Conservation (phyloP, 176 grass and related monocot genomes). For the Urochloa ruziziensis region DNA sequence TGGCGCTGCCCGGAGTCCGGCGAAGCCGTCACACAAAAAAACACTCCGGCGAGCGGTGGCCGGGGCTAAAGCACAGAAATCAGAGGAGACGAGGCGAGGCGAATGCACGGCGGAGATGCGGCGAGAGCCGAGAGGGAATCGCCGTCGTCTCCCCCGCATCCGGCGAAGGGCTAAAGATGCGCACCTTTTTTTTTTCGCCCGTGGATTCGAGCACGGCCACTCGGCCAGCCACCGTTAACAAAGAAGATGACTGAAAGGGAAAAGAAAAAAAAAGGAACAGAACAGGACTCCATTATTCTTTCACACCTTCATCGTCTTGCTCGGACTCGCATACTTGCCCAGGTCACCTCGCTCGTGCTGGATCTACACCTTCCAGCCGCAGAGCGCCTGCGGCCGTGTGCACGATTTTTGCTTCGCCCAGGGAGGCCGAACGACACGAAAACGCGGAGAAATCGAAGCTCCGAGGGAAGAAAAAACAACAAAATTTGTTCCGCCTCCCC, state of each 20-base stretch:
- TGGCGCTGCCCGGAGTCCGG: neutral
- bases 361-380: neutral
- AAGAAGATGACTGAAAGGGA: neutral
- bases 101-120: constrained; percentile 11
- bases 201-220: constrained; percentile 21
- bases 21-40: neutral
- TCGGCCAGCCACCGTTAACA: neutral
- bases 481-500: neutral
- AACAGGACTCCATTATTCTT: neutral
- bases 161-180: neutral
- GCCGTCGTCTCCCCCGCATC: neutral
- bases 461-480: neutral
- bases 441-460: constrained; percentile 16
- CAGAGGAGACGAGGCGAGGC: neutral
- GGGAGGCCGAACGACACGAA: neutral
- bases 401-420: neutral
- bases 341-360: neutral
- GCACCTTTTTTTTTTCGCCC: neutral
- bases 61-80: neutral
- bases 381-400: neutral
- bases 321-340: neutral
- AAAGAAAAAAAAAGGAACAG: too few relatives aligned
- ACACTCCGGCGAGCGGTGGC: constrained; percentile 19
- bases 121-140: neutral
- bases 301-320: constrained; percentile 15